Base-by-base conservation (phyloP, 352 stramenopile species). In the Phytopythium helicoides region DNA sequence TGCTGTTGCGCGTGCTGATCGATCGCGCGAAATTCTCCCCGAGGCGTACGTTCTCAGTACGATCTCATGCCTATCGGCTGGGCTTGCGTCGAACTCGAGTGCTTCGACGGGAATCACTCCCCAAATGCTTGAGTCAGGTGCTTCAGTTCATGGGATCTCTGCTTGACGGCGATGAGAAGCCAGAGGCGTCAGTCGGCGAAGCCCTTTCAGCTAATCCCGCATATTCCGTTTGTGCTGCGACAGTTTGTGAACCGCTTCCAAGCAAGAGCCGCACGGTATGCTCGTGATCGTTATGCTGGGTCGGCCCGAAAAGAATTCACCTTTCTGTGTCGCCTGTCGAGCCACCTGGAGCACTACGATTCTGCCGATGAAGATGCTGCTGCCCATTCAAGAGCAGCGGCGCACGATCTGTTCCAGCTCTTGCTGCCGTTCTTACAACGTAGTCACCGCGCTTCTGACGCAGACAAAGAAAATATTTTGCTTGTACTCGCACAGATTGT, bases 231-330 rank as follows among this genome's bases (percentile, higher is more conserved):
- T 47, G 60, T 95, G 35, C 54, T 95, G 19, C 54, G 80, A 26
- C 80, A 93, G 44, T 94, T 95, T 55, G 77, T 95, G 4, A 55
- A 58, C 31, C 86, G 86, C 6, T 95, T 95, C 61, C 65, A 93
- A 50, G 79, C 76, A 36, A 93, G 92, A 64, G 76, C 76, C 10
- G 76, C 82, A 28, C 83, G 86, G 5, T 92, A 92, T 38, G 71
- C 73, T 2, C 73, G 76, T 18, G 82, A 93, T 40, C 72, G 80
- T 3, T 92, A 91, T 26, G 80, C 82, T 1, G 86, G 81, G 3
- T 94, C 86, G 26, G 92, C 86, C 16, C 80, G 78, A 25, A 89
- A 88, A 26, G 86, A 95, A 50, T 76, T 95, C 16, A 62, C 64
- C 4, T 91, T 95, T 48, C 48, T 95, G 12, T 95, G 86, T 40